Evolutionary conservation across 495 filamentous ascomycete genomes (phyloP).

Genomic region (Daldinia decipiens): DNA sequence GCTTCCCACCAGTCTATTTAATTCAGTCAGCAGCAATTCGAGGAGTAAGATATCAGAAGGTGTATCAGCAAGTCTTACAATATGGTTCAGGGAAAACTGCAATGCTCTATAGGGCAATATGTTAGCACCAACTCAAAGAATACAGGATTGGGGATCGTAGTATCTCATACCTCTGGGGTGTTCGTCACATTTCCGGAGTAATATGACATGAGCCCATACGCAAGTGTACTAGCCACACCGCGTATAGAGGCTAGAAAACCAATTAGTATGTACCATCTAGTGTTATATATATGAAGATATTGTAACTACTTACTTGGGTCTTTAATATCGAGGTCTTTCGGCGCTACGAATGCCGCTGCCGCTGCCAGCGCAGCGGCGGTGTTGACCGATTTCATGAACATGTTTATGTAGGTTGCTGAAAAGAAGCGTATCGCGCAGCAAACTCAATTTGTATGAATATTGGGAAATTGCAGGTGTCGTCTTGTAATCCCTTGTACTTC

Average conservation of each 20-base stretch:
- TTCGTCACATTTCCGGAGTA: slow-evolving; percentile 74
- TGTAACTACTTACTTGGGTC: slow-evolving; percentile 49
- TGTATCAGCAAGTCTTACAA: slow-evolving; percentile 57
- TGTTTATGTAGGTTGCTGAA: slow-evolving; percentile 13
- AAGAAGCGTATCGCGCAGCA: slow-evolving; percentile 31
- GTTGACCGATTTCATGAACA: slow-evolving; percentile 49
- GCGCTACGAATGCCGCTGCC: slow-evolving; percentile 46
- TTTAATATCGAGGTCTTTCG: slow-evolving; percentile 57
- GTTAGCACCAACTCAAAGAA: slow-evolving; percentile 24
- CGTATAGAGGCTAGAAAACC: slow-evolving; percentile 59
- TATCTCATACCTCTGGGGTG: slow-evolving; percentile 55
- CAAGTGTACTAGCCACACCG: slow-evolving; percentile 59
- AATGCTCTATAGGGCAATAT: slow-evolving; percentile 49
- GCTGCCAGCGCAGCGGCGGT: slow-evolving; percentile 47
- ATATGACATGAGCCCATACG: slow-evolving; percentile 65
- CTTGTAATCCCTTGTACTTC: slow-evolving; percentile 32
- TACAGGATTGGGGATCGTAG: slow-evolving; percentile 27
- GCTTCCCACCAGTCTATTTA: slow-evolving; percentile 81
- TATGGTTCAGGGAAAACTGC: slow-evolving; percentile 75
- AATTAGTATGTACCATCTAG: not conserved
- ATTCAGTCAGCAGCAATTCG: slow-evolving; percentile 42
- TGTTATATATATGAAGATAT: not conserved
- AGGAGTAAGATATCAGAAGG: not conserved
- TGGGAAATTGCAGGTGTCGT: slow-evolving; percentile 31
- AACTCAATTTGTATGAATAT: slow-evolving; percentile 23